Base-by-base conservation (phyloP, 768 basidiomycete genomes). In the Candolleomyces eurysporus region DNA sequence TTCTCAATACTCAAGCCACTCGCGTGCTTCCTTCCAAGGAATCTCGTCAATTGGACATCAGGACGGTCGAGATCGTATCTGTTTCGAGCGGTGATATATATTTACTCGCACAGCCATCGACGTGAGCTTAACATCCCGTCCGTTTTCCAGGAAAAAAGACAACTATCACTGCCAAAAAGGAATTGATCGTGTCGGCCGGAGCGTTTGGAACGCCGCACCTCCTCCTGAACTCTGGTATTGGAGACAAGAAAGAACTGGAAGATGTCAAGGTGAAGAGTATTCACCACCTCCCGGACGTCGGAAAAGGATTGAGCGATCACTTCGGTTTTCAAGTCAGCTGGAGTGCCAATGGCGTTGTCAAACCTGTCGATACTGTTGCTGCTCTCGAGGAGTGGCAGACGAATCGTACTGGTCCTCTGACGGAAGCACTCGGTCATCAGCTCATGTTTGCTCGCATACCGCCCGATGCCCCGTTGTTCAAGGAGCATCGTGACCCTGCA, bases 101-200 rank as follows among this genome's bases (percentile, higher is more conserved):
- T 36, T 22, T 36, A 11, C 9, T 40, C 10, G 19, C 14, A 8
- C 11, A 14, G 21, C 16, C 8, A 13, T 26, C 3, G 13, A 48
- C 57, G 22, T 48, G 7, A 46, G 8, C n/a, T 5, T 21, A 10
- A 31, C 40, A 13, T 11, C 21, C 30, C 16, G 17, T 22, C 9
- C 21, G 55, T 40, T 54, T 32, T 42, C 11, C 59, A 53, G 50
- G 39, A 9, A 55, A 48, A 26, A 16, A n/a, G 17, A 48, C 52
- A 2, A 54, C 45, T 17, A 48, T 69, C 17, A 67, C 61, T 16
- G 85, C 84, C 0, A 67, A 68, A 61, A 82, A 80, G 61, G 85
- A 87, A 64, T 73, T 87, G 51, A 75, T 87, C 5, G 61, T 86
- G 6, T 65, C 65, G 1, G 73, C 73, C 21, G 76, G 76, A 6